phyloP scores from a whole-genome alignment of 352 stramenopile species.

The Globisporangium viniferum region DNA sequence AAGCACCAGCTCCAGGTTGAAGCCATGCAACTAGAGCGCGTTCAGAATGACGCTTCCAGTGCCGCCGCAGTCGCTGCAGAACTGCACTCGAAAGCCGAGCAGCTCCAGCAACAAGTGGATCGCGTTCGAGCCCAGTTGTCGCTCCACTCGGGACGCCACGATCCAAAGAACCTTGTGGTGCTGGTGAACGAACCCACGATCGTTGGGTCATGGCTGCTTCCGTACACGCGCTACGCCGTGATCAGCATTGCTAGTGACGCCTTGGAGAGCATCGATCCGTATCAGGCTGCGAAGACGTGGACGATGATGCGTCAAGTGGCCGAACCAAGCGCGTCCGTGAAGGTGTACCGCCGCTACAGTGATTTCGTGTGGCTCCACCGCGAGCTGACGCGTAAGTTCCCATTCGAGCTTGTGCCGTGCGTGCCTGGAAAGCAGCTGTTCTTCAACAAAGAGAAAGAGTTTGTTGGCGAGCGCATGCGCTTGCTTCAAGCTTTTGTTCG shows the following conservation, averaged over 20 bases:
- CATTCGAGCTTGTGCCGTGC: conserved; percentile 70
- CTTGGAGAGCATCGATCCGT: conserved; percentile 47
- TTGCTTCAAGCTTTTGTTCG: conserved; percentile 77
- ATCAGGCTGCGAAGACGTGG: conserved; percentile 72
- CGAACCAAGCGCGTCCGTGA: conserved; percentile 69
- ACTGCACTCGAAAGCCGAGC: conserved; percentile 64
- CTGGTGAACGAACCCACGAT: conserved; percentile 77
- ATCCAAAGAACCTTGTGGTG: conserved; percentile 78
- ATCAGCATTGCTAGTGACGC: conserved; percentile 72
- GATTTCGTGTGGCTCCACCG: conserved; percentile 85
- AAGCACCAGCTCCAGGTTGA: conserved; percentile 75
- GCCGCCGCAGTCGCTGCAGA: conserved; percentile 63
- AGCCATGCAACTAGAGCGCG: conserved; percentile 59
- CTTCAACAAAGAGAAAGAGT: conserved; percentile 84
- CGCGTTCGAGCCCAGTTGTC: conserved; percentile 72
- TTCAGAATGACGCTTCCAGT: conserved; percentile 69
- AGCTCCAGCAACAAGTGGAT: conserved; percentile 75
- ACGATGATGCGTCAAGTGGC: conserved; percentile 69
- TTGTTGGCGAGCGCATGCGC: conserved; percentile 83
- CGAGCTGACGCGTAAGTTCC: conserved; percentile 61
- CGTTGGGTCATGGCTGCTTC: conserved; percentile 78
- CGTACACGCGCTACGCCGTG: conserved; percentile 81
- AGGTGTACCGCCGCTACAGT: conserved; percentile 83
- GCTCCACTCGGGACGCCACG: conserved; percentile 68
- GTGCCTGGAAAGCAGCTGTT: conserved; percentile 78